Conservation (phyloP, 2,329 filamentous ascomycete genomes). For the Clarireedia monteithiana region DNA sequence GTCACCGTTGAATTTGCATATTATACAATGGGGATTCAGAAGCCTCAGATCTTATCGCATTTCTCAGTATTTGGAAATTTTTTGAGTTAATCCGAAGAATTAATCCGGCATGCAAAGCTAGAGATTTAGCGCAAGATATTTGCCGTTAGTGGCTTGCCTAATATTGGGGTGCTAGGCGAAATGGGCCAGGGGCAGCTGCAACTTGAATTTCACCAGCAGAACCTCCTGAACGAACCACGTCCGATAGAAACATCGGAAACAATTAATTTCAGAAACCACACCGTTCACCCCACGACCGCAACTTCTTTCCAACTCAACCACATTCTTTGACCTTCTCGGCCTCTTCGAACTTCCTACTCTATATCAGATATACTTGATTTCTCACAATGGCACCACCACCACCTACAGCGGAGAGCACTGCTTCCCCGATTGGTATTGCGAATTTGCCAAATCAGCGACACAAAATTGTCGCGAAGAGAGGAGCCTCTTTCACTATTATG, state of each 20-base stretch:
- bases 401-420: slow-evolving; percentile 46
- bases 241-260: slow-evolving; percentile 4
- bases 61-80: slow-evolving; percentile 4
- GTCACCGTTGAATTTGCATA: slow-evolving; percentile 31
- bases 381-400: slow-evolving; percentile 48
- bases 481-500: slow-evolving; percentile 99
- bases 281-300: background rate
- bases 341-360: background rate
- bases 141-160: background rate
- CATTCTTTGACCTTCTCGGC: background rate
- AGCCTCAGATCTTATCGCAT: slow-evolving; percentile 8
- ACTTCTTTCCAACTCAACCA: background rate
- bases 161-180: slow-evolving; percentile 8
- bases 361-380: background rate
- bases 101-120: slow-evolving; percentile 7
- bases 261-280: background rate
- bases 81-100: slow-evolving; percentile 9
- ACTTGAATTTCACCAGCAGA: slow-evolving; percentile 8
- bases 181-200: slow-evolving; percentile 10
- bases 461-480: slow-evolving; percentile 73
- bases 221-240: slow-evolving; percentile 6
- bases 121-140: background rate
- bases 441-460: slow-evolving; percentile 68
- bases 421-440: slow-evolving; percentile 65
- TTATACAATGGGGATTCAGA: slow-evolving; percentile 6